A percentile compares a stretch with the other conserved stretches of the same genome.
These are phyloP conservation scores for Penicillium daleae DNA, from an alignment of 495 filamentous ascomycete species.

Conservation along the genomic window DNA sequence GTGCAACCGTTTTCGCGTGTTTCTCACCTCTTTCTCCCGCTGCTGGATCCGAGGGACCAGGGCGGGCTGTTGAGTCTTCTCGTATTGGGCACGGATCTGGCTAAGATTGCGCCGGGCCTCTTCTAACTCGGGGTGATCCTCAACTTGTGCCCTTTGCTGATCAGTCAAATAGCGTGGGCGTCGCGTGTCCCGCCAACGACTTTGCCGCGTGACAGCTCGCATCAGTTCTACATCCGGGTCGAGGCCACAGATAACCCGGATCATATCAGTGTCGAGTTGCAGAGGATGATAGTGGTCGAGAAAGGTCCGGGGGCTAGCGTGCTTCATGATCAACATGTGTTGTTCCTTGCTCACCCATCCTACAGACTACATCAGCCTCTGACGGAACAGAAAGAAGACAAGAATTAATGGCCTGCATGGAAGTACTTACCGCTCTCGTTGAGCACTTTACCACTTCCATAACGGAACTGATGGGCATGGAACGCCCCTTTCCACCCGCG, in stretches of 20 bases:
- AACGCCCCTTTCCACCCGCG: not conserved
- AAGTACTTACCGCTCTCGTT: conserved; percentile 1
- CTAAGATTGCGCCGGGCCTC: not conserved
- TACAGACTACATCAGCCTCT: not conserved
- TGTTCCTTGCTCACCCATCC: not conserved
- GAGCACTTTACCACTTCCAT: not conserved
- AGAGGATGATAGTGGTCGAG: not conserved
- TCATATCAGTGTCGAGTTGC: not conserved
- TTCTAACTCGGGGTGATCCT: not conserved
- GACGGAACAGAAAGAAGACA: not conserved
- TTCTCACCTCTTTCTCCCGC: conserved; percentile 14
- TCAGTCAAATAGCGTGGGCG: not conserved
- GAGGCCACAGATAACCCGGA: not conserved
- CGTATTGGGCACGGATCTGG: not conserved
- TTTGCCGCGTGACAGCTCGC: not conserved
- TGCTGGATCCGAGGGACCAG: conserved; percentile 6
- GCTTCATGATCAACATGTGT: not conserved
- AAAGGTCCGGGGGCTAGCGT: not conserved
- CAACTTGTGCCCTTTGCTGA: not conserved
- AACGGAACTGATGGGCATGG: conserved; percentile 2
- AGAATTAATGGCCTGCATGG: not conserved
- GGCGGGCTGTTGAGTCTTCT: conserved; percentile 10
- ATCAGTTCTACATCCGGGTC: not conserved
- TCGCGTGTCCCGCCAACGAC: not conserved
- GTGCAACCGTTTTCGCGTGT: conserved; percentile 14